Percentiles rank a stretch among this genome's conserved stretches.
These are phyloP conservation scores for Tuber calosporum DNA, from an alignment of 495 filamentous ascomycete species.

Conservation along the genomic window DNA sequence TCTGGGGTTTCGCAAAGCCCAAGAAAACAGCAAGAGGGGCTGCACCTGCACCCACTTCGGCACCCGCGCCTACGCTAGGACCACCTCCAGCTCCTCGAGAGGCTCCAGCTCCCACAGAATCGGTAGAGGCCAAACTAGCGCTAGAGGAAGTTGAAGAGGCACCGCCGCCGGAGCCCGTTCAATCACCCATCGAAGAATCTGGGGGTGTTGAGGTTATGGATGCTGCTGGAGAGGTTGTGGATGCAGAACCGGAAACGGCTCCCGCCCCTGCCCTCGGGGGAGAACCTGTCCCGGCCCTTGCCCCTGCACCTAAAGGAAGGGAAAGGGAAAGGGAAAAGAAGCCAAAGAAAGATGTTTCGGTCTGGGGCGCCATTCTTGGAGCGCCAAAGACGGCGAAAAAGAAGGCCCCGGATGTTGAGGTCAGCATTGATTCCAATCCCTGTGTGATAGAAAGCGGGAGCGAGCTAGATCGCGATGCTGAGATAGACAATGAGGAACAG, in stretches of 20 bases:
- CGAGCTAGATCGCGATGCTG: constrained; percentile 15
- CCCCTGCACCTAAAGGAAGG: constrained; percentile 3
- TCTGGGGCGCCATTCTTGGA: constrained; percentile 25
- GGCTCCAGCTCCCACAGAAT: not conserved
- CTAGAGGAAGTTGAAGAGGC: constrained; percentile 7
- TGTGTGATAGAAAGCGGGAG: constrained; percentile 10
- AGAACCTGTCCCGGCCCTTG: constrained; percentile 9
- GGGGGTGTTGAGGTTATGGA: constrained; percentile 10
- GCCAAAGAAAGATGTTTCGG: constrained; percentile 29
- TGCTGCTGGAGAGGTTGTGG: constrained; percentile 12
- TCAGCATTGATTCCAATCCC: constrained; percentile 23
- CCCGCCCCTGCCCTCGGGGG: constrained; percentile 1
- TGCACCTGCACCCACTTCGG: constrained; percentile 14
- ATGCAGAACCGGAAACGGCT: constrained; percentile 15
- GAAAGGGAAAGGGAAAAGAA: constrained; percentile 17
- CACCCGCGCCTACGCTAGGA: constrained; percentile 2
- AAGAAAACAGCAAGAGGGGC: constrained; percentile 8
- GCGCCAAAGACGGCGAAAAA: constrained; percentile 32
- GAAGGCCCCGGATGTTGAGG: constrained; percentile 25
- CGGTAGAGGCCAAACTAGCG: not conserved
- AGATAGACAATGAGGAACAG: constrained; percentile 22
- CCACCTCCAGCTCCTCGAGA: constrained; percentile 10
- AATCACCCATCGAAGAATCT: not conserved
- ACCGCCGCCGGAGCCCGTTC: not conserved
- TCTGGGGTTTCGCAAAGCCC: constrained; percentile 18